A percentile compares a stretch with the other conserved stretches of the same genome.
These are phyloP conservation scores for Marasmius tenuissimus DNA, from an alignment of 1,284 basidiomycete species.

Conservation along the genomic window DNA sequence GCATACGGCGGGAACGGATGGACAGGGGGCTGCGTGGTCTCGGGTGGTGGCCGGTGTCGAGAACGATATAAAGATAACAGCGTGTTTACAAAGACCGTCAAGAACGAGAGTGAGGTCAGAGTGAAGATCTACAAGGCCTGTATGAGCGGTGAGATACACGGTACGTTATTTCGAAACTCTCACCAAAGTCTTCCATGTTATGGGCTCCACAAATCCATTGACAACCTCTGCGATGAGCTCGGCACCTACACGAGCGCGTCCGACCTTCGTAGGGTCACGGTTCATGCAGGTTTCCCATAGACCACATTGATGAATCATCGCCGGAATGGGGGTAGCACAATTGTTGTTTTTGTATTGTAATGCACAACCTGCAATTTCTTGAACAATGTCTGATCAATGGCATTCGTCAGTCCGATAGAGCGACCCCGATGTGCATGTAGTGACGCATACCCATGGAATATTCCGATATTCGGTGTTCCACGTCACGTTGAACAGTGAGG, in stretches of 20 bases:
- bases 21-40: conserved; percentile 20
- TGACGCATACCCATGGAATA: conserved; percentile 80
- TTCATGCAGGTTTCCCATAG: conserved; percentile 97
- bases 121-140: conserved; percentile 63
- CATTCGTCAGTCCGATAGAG: not conserved
- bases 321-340: conserved; percentile 83
- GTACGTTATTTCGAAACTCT: conserved; percentile 25
- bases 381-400: conserved; percentile 67
- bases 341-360: conserved; percentile 79
- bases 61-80: conserved; percentile 76
- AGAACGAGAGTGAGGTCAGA: conserved; percentile 74
- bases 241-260: conserved; percentile 87
- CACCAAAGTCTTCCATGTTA: conserved; percentile 96
- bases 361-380: conserved; percentile 86
- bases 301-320: conserved; percentile 81
- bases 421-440: not conserved
- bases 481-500: conserved; percentile 87
- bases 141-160: conserved; percentile 75
- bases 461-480: conserved; percentile 85
- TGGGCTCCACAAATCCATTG: conserved; percentile 95
- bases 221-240: conserved; percentile 96
- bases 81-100: conserved; percentile 83
- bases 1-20: conserved; percentile 46
- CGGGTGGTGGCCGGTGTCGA: conserved; percentile 45
- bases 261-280: conserved; percentile 87